Evolutionary conservation across 257 asterid genomes (phyloP).

Genomic region (Capsicum chinense): DNA sequence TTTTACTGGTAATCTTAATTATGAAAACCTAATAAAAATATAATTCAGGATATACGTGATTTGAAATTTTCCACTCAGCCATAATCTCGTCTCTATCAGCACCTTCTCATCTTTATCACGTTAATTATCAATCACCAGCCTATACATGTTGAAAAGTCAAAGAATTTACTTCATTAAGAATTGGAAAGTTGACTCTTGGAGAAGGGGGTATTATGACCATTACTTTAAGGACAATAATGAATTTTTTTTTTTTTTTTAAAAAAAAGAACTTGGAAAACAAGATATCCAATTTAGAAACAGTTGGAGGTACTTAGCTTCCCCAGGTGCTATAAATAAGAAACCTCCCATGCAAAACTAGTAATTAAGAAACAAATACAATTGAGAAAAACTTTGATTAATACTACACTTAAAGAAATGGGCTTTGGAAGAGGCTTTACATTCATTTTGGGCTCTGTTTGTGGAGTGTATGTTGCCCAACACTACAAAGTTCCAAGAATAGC

Average conservation of each 20-base stretch:
- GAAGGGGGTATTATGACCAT: conserved; percentile 1
- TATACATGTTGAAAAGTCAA: conserved; percentile 4
- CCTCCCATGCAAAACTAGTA: background rate
- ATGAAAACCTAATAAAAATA: background rate
- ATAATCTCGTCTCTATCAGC: background rate
- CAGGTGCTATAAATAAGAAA: background rate
- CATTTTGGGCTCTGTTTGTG: conserved; percentile 21
- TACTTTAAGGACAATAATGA: background rate
- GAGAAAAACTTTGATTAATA: conserved; percentile 1
- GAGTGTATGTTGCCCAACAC: conserved; percentile 10
- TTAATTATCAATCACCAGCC: background rate
- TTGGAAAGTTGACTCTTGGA: conserved; percentile 25
- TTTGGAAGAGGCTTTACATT: conserved; percentile 14
- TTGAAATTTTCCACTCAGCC: background rate
- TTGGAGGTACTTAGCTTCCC: background rate
- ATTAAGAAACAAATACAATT: background rate
- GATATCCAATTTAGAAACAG: conserved; percentile 2
- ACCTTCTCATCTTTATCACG: background rate
- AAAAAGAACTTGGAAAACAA: background rate
- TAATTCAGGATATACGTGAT: background rate
- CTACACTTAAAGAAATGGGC: background rate
- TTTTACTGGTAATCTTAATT: background rate
- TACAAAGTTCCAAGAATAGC: background rate
- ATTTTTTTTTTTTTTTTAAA: background rate
- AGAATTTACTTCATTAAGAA: background rate